Evolutionary conservation across 805 yeast species (phyloP).

Genomic region (Saccharomycopsis fermentans): DNA sequence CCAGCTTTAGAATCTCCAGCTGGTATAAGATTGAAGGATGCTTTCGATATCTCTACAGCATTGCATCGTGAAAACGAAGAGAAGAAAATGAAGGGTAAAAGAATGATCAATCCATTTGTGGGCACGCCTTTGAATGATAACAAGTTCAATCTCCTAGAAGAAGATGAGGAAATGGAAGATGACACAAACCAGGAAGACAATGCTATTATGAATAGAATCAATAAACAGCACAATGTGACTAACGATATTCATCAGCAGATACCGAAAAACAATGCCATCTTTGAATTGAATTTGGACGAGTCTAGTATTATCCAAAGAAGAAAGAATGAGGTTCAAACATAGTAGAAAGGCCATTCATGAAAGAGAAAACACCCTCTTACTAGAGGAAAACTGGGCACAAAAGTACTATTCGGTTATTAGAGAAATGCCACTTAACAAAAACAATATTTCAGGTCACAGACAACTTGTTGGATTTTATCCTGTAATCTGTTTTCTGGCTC

Average conservation of each 20-base stretch:
- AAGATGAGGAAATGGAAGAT: conserved; percentile 17
- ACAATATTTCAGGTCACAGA: no score
- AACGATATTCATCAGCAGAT: not conserved
- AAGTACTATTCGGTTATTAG: no score
- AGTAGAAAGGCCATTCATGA: no score
- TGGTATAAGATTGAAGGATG: conserved; percentile 74
- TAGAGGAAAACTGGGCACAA: no score
- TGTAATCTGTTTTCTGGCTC: no score
- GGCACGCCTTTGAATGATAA: conserved; percentile 41
- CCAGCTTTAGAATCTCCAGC: conserved; percentile 48
- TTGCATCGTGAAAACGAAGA: conserved; percentile 76
- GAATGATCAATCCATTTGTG: not conserved
- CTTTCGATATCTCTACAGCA: conserved; percentile 78
- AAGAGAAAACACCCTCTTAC: no score
- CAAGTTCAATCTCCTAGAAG: conserved; percentile 9
- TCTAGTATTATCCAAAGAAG: conserved; percentile 15
- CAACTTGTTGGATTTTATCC: no score
- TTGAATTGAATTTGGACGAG: conserved; percentile 15
- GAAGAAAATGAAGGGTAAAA: conserved; percentile 11
- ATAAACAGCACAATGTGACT: not conserved
- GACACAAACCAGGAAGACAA: conserved; percentile 1
- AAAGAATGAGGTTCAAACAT: conserved; percentile 6
- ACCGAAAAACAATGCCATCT: conserved; percentile 2
- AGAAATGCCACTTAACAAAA: no score
- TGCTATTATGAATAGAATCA: not conserved